Evolutionary conservation across 1,139 yeast genomes (phyloP).

Genomic region (Pichia sp.): DNA sequence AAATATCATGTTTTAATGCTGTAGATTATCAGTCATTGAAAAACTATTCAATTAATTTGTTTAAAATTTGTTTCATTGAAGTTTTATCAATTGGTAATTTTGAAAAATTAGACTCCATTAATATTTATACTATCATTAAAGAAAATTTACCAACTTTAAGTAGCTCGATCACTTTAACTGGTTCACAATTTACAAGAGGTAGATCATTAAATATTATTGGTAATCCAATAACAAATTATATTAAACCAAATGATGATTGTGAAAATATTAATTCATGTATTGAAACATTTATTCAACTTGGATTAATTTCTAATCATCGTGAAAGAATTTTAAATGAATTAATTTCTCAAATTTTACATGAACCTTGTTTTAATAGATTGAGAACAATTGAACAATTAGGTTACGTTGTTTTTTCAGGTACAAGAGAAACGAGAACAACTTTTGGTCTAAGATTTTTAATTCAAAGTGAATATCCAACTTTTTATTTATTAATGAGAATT

Average conservation of each 20-base stretch:
- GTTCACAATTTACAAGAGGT: constrained; percentile 38
- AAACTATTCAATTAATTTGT: constrained; percentile 42
- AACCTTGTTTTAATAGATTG: constrained; percentile 83
- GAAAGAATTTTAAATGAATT: constrained; percentile 52
- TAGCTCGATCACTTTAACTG: constrained; percentile 21
- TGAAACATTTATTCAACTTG: constrained; percentile 70
- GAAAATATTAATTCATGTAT: constrained; percentile 80
- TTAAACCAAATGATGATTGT: constrained; percentile 51
- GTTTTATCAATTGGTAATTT: constrained; percentile 77
- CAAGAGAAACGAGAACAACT: constrained; percentile 62
- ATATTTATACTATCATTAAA: constrained; percentile 15
- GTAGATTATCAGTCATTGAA: constrained; percentile 47
- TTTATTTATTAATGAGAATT: constrained; percentile 72
- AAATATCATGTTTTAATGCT: constrained; percentile 44
- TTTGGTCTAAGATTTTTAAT: constrained; percentile 73
- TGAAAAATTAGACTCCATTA: constrained; percentile 47
- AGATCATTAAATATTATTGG: constrained; percentile 46
- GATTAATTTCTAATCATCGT: constrained; percentile 35
- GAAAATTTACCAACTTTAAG: constrained; percentile 15
- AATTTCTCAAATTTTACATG: constrained; percentile 65
- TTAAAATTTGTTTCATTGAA: constrained; percentile 54
- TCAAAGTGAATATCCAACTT: constrained; percentile 78
- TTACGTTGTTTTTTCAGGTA: constrained; percentile 80
- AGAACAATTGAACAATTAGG: constrained; percentile 93
- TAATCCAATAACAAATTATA: constrained; percentile 44